Evolutionary conservation across 148 eudicot species (phyloP).

Genomic region (Nyssa sinensis): DNA sequence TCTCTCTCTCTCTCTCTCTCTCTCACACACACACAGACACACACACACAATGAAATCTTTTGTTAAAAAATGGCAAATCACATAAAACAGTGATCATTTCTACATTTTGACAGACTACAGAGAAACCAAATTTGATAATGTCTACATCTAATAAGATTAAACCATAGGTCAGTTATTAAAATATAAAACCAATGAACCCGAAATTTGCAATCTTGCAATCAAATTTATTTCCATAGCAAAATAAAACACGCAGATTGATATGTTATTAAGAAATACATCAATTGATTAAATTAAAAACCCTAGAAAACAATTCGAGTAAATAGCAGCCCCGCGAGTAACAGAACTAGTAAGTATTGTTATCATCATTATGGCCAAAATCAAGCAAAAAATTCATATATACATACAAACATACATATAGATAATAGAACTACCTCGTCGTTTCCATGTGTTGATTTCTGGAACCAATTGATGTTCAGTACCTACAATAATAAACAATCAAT

Average conservation of each 20-base stretch:
- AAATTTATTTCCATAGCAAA: neutral
- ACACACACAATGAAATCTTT: neutral
- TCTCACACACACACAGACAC: neutral
- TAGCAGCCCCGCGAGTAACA: no score
- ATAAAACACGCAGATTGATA: neutral
- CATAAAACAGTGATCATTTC: neutral
- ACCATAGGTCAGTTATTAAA: neutral
- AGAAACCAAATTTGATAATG: neutral
- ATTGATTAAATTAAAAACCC: neutral
- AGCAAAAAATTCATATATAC: no score
- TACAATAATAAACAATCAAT: conserved; percentile 22
- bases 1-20: no score
- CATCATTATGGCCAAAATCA: no score
- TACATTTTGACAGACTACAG: neutral
- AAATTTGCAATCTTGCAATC: neutral
- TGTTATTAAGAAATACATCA: conserved; percentile 8
- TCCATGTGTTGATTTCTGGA: conserved; percentile 71
- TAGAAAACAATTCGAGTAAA: neutral
- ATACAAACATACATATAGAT: neutral
- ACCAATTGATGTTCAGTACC: conserved; percentile 79
- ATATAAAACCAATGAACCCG: neutral
- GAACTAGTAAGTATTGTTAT: no score
- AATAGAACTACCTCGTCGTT: conserved; percentile 73
- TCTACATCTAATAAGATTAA: neutral
- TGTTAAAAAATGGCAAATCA: neutral